These are phyloP conservation scores for Eimeria maxima DNA, from an alignment of 169 alveolate species.

Conservation along the genomic window DNA sequence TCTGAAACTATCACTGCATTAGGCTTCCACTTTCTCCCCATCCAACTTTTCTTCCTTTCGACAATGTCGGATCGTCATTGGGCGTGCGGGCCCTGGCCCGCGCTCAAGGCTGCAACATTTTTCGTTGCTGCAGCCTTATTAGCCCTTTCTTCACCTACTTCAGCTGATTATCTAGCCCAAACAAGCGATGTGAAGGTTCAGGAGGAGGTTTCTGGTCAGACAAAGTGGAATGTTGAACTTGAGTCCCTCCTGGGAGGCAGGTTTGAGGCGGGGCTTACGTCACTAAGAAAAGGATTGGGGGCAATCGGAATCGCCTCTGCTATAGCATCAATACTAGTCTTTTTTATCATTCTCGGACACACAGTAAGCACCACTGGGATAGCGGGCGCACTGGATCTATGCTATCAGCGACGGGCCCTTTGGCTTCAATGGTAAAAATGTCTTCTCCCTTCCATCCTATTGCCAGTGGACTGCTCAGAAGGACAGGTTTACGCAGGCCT, in stretches of 20 bases:
- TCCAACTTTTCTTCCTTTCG: not conserved
- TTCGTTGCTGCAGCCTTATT: not conserved
- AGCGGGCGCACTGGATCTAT: not conserved
- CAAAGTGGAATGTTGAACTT: not conserved
- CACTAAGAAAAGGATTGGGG: not conserved
- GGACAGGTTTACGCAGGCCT: not conserved
- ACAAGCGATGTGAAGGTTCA: not conserved
- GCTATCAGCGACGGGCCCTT: not conserved
- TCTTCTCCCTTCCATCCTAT: not conserved
- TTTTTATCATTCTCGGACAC: not conserved
- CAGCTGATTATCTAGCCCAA: not conserved
- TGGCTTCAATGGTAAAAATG: not conserved
- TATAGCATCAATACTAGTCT: not conserved
- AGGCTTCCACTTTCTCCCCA: not conserved
- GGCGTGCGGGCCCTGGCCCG: not conserved
- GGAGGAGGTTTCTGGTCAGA: not conserved
- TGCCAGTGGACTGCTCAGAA: not conserved
- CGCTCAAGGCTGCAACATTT: not conserved
- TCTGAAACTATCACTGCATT: not conserved
- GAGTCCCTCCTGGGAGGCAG: not conserved
- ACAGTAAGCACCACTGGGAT: not conserved
- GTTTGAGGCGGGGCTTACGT: not conserved
- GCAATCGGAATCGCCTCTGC: not conserved
- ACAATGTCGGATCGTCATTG: not conserved
- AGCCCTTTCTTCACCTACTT: not conserved